Conservation (phyloP, 257 asterid species). For the Pogostemon cablin region DNA sequence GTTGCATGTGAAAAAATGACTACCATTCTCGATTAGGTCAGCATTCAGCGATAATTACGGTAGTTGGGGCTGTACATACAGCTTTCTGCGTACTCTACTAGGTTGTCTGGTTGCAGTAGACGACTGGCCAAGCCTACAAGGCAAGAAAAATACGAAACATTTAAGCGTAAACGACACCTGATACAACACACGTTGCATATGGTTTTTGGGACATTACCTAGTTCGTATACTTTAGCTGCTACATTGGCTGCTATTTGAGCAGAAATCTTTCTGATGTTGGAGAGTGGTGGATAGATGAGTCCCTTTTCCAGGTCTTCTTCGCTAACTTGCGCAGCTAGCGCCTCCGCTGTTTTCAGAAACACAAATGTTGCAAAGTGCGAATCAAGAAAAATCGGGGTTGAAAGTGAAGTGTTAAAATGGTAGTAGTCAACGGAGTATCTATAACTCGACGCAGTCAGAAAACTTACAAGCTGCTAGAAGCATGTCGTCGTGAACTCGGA, state of each 20-base stretch:
- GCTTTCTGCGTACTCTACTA: constrained; percentile 75
- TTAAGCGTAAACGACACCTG: neutral
- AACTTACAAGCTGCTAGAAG: constrained; percentile 94
- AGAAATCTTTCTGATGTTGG: constrained; percentile 83
- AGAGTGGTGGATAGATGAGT: constrained; percentile 78
- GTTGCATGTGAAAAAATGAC: constrained; percentile 25
- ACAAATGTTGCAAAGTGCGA: neutral
- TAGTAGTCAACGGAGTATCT: neutral
- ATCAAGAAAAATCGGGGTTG: neutral
- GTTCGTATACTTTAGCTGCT: constrained; percentile 91
- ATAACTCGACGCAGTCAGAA: neutral
- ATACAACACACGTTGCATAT: neutral
- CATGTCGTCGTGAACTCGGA: constrained; percentile 93
- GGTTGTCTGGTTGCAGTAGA: constrained; percentile 70
- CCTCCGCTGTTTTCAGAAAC: constrained; percentile 72
- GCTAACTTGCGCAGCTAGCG: constrained; percentile 77
- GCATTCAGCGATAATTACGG: constrained; percentile 76
- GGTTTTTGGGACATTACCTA: constrained; percentile 46
- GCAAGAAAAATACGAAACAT: constrained; percentile 18
- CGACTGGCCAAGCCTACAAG: constrained; percentile 82
- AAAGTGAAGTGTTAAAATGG: neutral
- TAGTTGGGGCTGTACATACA: constrained; percentile 94
- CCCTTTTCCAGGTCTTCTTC: constrained; percentile 79
- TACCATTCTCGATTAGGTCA: constrained; percentile 38
- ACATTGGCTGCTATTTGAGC: constrained; percentile 88